Conservation (phyloP, 2,329 filamentous ascomycete species). For the Pseudogymnoascus sp. region DNA sequence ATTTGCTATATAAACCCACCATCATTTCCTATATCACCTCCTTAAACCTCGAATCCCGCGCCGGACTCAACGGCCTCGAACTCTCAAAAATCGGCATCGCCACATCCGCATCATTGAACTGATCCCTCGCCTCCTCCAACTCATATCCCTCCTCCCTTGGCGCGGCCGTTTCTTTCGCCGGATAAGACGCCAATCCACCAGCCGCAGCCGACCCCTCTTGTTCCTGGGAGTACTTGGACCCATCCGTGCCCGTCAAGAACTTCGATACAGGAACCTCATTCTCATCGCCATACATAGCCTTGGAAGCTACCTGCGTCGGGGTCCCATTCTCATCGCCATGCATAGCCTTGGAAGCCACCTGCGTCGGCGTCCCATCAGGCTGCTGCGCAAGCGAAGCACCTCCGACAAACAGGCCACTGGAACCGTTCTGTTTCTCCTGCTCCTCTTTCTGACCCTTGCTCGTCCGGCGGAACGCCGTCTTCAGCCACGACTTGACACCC, state of each 20-base stretch:
- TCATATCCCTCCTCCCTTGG: conserved; percentile 34
- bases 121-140: conserved; percentile 44
- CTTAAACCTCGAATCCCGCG: conserved; percentile 51
- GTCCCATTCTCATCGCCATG: conserved; percentile 13
- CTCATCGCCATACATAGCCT: conserved; percentile 15
- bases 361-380: conserved; percentile 28
- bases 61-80: conserved; percentile 39
- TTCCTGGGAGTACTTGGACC: conserved; percentile 18
- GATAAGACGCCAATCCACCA: not conserved
- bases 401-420: conserved; percentile 41
- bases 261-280: conserved; percentile 4
- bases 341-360: conserved; percentile 21
- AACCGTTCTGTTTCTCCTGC: conserved; percentile 8
- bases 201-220: not conserved
- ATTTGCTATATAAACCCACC: no score
- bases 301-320: conserved; percentile 32
- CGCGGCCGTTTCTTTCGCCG: conserved; percentile 15
- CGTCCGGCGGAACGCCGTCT: conserved; percentile 42
- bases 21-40: conserved; percentile 42
- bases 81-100: conserved; percentile 28
- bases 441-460: conserved; percentile 19
- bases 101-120: conserved; percentile 27
- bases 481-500: conserved; percentile 50
- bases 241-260: conserved; percentile 3
- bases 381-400: conserved; percentile 37